Conservation (phyloP, 2,329 filamentous ascomycete species). For the Grosmannia clavigera region DNA sequence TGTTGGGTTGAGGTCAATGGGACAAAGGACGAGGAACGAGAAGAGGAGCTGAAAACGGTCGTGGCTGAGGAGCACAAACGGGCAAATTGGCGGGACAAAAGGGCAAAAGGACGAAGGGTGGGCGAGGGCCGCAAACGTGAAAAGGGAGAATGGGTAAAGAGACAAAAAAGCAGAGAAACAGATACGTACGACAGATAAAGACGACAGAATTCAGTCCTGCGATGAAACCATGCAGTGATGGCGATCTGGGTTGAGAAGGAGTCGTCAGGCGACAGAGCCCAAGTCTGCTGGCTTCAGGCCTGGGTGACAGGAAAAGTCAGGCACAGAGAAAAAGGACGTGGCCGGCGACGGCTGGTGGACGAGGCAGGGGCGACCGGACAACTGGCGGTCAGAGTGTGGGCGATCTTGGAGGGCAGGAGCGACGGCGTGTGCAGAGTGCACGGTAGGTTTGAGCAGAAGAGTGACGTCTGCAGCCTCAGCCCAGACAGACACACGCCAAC, state of each 20-base stretch:
- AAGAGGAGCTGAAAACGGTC: background rate
- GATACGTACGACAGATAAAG: background rate
- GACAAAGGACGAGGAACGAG: background rate
- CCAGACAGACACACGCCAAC: no score
- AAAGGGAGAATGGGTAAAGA: background rate
- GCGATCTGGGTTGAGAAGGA: background rate
- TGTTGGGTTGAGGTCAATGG: no score
- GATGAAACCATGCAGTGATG: background rate
- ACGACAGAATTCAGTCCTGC: background rate
- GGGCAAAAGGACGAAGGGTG: background rate
- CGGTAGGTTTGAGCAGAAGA: no score
- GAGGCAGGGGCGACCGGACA: background rate
- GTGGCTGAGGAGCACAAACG: background rate
- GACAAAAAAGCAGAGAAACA: background rate
- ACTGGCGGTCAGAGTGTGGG: background rate
- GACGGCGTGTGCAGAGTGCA: background rate
- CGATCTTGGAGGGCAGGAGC: background rate
- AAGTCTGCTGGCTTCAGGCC: background rate
- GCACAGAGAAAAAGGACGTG: background rate
- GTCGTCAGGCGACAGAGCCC: background rate
- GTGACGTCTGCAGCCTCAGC: no score
- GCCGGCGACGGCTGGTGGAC: background rate
- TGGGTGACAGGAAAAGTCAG: background rate
- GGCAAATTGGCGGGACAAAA: background rate
- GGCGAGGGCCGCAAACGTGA: background rate